Evolutionary conservation across 2,329 filamentous ascomycete genomes (phyloP), one percentile per base, ranked within the genome.

Genomic region (Akanthomyces uredinophilus): DNA sequence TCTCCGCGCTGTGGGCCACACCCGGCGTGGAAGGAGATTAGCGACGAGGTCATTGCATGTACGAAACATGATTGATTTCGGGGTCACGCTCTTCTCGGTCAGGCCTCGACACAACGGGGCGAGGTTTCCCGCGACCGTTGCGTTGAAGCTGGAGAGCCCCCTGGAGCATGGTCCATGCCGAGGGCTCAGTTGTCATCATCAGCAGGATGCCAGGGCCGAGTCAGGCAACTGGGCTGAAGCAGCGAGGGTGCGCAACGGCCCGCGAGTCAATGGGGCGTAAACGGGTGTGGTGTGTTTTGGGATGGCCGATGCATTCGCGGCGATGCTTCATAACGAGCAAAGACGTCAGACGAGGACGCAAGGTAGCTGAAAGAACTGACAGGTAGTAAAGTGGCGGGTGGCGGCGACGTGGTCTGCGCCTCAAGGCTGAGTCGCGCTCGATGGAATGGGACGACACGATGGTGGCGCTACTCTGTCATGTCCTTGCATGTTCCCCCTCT

Each of bases 381-480:
- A 39, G 14, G 37, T 39, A 5, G 32, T 8, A 39, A 37, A 16
- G 37, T 39, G 37, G 50, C 7, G n/a, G 18, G 18, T 44, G 39
- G 37, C 22, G 24, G 52, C 16, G 39, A 57, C 32, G 41, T 44
- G 20, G 53, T 46, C 39, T 46, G 53, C 27, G 53, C n/a, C 53
- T 13, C 32, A 35, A 16, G 29, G 51, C 51, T 20, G 35, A 18
- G 51, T 46, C 39, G 53, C 39, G 53, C 32, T 32, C 39, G 27
- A 56, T 56, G 18, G 27, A 18, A 56, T 35, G 53, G 41, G 41
- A 56, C 41, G 27, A 44, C 41, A 24, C 39, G 54, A 57, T 57
- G 54, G 54, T 57, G 54, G 54, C 54, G 54, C 54, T 57, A 37
- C 43, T 44, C 27, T 18, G 27, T 37, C 13, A 35, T 46, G 54